A percentile compares a stretch with the other conserved stretches of the same genome.
Evolutionary conservation across 1,284 basidiomycete species (phyloP).

Genomic region (Rhodotorula sp.): DNA sequence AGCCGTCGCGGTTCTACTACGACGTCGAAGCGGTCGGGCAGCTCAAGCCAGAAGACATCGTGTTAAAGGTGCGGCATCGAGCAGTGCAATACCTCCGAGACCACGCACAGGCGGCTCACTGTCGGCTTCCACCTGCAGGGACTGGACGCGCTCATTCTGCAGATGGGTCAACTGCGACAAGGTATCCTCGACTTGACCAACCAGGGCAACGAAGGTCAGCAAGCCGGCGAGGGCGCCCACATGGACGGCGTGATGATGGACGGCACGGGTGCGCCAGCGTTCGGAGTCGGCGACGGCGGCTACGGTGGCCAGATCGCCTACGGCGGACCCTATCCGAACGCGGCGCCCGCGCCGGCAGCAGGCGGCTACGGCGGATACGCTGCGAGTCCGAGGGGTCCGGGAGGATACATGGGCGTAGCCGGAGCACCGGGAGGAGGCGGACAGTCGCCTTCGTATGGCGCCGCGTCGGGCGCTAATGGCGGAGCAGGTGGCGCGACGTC

Average conservation of each 20-base stretch:
- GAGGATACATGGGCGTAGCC: background rate
- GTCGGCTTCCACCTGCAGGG: background rate
- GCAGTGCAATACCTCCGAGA: background rate
- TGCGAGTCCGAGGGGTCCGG: background rate
- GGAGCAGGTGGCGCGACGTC: background rate
- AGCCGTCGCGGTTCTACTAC: slow-evolving; percentile 84
- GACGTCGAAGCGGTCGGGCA: slow-evolving; percentile 89
- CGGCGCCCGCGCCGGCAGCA: background rate
- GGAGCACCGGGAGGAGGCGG: background rate
- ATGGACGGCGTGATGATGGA: slow-evolving; percentile 11
- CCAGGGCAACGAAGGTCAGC: slow-evolving; percentile 5
- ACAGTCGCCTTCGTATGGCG: background rate
- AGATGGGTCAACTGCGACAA: slow-evolving; percentile 28
- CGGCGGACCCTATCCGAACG: slow-evolving; percentile 7
- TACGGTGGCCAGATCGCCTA: background rate
- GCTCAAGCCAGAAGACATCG: slow-evolving; percentile 79
- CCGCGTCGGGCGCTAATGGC: slow-evolving; percentile 2
- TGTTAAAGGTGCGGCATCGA: slow-evolving; percentile 58
- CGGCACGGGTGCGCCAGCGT: background rate
- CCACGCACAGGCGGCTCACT: background rate
- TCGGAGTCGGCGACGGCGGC: background rate
- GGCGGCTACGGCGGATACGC: background rate
- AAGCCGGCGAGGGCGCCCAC: background rate
- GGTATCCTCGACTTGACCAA: slow-evolving; percentile 24
- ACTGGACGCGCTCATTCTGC: slow-evolving; percentile 31